phyloP scores from a whole-genome alignment of 306 rosid genomes.

The Quercus parvula region DNA sequence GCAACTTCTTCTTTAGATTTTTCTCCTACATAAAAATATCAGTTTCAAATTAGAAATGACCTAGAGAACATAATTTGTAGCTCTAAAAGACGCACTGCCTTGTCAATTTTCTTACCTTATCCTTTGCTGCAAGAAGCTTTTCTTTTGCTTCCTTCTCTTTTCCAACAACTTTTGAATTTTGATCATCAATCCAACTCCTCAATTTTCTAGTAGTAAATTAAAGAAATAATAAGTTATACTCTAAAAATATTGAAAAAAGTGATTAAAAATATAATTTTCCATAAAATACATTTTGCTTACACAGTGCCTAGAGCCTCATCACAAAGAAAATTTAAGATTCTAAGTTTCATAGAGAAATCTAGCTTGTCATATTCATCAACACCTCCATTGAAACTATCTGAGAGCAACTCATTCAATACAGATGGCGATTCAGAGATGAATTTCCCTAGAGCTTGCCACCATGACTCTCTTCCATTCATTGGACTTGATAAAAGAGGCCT shows the following conservation, averaged over 20 bases:
- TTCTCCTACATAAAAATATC: slow-evolving; percentile 29
- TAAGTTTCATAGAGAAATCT: slow-evolving; percentile 39
- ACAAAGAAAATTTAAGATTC: slow-evolving; percentile 43
- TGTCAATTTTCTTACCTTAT: slow-evolving; percentile 30
- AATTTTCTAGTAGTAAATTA: slow-evolving; percentile 29
- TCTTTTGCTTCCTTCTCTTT: slow-evolving; percentile 33
- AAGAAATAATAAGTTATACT: not conserved
- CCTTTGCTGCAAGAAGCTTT: slow-evolving; percentile 35
- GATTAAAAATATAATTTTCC: not conserved
- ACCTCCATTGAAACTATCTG: slow-evolving; percentile 25
- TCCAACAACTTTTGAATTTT: slow-evolving; percentile 25
- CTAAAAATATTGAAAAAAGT: not conserved
- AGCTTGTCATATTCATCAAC: slow-evolving; percentile 31
- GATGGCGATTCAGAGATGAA: slow-evolving; percentile 28
- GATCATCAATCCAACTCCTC: slow-evolving; percentile 47
- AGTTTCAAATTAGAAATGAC: not conserved
- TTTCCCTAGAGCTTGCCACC: slow-evolving; percentile 44
- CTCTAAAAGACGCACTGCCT: not conserved
- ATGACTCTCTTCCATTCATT: slow-evolving; percentile 23
- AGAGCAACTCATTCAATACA: slow-evolving; percentile 27
- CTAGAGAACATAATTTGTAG: not conserved
- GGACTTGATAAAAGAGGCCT: slow-evolving; percentile 21
- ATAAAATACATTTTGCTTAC: slow-evolving; percentile 31
- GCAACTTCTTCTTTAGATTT: slow-evolving; percentile 34
- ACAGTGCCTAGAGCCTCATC: slow-evolving; percentile 48